Evolutionary conservation across 164 flowering plant species (phyloP).

Genomic region (Santalum album): DNA sequence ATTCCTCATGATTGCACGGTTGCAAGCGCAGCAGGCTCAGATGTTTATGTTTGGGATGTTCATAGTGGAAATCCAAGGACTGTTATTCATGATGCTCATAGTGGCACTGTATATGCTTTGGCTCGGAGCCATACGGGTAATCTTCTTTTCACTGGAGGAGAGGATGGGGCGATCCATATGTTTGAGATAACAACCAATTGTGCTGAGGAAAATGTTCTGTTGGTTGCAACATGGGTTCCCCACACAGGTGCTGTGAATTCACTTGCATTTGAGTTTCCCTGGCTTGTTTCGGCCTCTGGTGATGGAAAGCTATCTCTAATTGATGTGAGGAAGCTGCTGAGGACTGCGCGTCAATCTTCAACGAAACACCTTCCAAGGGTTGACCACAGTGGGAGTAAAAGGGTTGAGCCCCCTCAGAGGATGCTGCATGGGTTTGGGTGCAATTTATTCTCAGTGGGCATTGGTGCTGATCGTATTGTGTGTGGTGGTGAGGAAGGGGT

Average conservation of each 20-base stretch:
- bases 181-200: slow-evolving; percentile 39
- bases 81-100: slow-evolving; percentile 40
- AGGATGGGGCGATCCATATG: slow-evolving; percentile 84
- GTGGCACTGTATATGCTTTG: slow-evolving; percentile 50
- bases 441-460: slow-evolving; percentile 61
- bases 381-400: not conserved
- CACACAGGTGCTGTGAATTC: slow-evolving; percentile 70
- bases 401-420: slow-evolving; percentile 77
- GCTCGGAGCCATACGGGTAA: slow-evolving; percentile 71
- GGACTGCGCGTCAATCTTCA: slow-evolving; percentile 18
- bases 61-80: slow-evolving; percentile 29
- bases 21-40: slow-evolving; percentile 65
- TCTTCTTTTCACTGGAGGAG: slow-evolving; percentile 87
- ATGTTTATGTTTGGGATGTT: slow-evolving; percentile 75
- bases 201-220: slow-evolving; percentile 10
- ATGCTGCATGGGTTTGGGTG: slow-evolving; percentile 79
- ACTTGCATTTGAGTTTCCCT: slow-evolving; percentile 90
- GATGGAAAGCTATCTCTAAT: slow-evolving; percentile 80
- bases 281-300: slow-evolving; percentile 86
- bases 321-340: slow-evolving; percentile 68
- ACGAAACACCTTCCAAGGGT: slow-evolving; percentile 14
- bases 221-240: slow-evolving; percentile 69
- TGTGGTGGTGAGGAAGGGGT: slow-evolving; percentile 89
- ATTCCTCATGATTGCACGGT: slow-evolving; percentile 59
- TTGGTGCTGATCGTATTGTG: slow-evolving; percentile 78